Conservation (phyloP, 495 filamentous ascomycete species). For the Penicillium simplicissimum region DNA sequence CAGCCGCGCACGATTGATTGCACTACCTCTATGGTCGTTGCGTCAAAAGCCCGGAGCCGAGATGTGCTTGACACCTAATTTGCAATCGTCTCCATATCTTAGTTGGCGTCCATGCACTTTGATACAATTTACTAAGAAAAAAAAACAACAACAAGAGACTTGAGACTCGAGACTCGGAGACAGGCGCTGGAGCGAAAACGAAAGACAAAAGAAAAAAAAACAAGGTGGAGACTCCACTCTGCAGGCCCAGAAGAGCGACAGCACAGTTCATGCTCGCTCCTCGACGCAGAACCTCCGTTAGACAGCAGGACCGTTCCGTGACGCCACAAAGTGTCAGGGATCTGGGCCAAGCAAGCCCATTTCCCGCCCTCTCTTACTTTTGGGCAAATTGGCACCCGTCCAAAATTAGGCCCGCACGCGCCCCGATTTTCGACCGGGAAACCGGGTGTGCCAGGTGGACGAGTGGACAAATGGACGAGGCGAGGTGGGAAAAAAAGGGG, state of each 20-base stretch:
- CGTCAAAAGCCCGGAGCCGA: neutral
- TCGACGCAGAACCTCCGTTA: conserved; percentile 29
- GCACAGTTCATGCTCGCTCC: conserved; percentile 27
- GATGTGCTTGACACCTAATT: neutral
- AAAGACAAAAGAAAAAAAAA: conserved; percentile 3
- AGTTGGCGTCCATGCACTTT: neutral
- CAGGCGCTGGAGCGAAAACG: neutral
- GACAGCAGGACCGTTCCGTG: conserved; percentile 15
- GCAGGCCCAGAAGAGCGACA: conserved; percentile 11
- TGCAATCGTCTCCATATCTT: neutral
- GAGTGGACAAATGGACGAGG: neutral
- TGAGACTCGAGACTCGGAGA: neutral
- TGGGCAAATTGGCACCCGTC: neutral
- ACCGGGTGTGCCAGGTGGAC: neutral
- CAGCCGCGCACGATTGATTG: conserved; percentile 2
- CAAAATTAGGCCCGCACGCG: conserved; percentile 13
- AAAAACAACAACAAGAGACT: neutral
- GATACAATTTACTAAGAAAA: neutral
- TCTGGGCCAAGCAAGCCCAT: conserved; percentile 8
- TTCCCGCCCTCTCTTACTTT: neutral
- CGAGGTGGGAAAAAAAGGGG: conserved; percentile 18
- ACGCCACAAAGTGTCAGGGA: conserved; percentile 25
- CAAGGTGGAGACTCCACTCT: conserved; percentile 7
- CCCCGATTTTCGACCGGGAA: neutral
- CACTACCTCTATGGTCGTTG: neutral